Evolutionary conservation across 768 basidiomycete species (phyloP), one percentile per base, ranked within the genome.

Genomic region (Baorangia bicolor): DNA sequence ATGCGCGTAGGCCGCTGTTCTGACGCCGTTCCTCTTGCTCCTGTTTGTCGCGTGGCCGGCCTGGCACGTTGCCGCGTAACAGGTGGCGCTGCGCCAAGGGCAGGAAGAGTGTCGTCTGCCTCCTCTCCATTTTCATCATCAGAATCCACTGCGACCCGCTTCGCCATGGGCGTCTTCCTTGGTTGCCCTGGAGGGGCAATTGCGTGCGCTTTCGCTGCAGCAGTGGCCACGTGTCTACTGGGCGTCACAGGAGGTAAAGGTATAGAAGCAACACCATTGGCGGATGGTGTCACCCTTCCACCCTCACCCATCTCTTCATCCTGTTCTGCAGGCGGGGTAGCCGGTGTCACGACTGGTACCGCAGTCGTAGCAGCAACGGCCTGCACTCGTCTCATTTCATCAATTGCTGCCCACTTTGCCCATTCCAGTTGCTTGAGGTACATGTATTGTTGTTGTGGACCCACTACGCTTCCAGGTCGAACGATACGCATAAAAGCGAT

Each of bases 401-500:
- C 93, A 3, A 85, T 79, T 5, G 94, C 94, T 2, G 92, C 85
- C 94, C 94, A 96, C 65, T 92, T 92, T 18, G 85, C 80, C 94
- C 94, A 97, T 70, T 94, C 91, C 42, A 94, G 73, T 66, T 97
- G 94, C 75, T 94, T 94, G 66, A 92, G 83, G 68, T 95, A 94
- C 83, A 97, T 86, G 69, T 92, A 97, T 70, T 97, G 94, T 68
- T 94, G 92, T 61, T 94, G 92, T 20, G 92, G 92, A 13, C 92
- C 92, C 48, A 95, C 93, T 41, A 94, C 92, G 54, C 88, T 89
- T 7, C 94, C 96, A 2, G 97, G 97, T 42, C 97, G 86, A 52
- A 97, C 87, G 62, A 99, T 92, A 20, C 97, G 88, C 97, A 98
- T 98, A 73, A 95, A 98, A 0, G 90, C 97, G 53, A 98, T 98